Base-by-base conservation (phyloP, 352 stramenopile genomes). In the Pythium folliculosum region DNA sequence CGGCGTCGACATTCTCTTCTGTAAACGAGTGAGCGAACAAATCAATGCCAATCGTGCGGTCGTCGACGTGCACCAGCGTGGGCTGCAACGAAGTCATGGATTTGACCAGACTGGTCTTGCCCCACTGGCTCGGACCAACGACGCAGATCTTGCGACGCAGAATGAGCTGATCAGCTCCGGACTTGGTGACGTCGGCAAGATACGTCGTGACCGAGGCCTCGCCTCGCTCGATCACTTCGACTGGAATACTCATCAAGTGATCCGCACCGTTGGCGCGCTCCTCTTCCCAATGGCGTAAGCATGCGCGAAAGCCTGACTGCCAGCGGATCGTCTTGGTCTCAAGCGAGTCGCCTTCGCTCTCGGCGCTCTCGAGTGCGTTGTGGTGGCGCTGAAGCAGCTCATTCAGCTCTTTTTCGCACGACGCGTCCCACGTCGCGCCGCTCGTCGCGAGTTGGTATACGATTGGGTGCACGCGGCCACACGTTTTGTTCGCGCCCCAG, bases 51-150 rank as follows among this genome's bases (percentile, higher is more conserved):
- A 79, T 72, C 13, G 72, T 79, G 2, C 69, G 69, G 21, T 67
- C 35, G 32, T 72, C 62, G 16, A 67, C 57, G 4, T 48, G 17
- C 40, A 72, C 65, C 0, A 73, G 45, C 4, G 30, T 57, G 3
- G 63, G 32, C 25, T 50, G 32, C n/a, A 52, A 30, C 17, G 48
- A 62, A 16, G 38, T 72, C 17, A 80, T 60, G 12, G 60, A 76
- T 38, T 76, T 77, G 52, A 77, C 65, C 19, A 80, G 53, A 43
- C 73, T 80, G 0, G 70, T 80, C 53, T 77, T 80, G 2, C 73
- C 70, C 70, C 70, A 80, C 13, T 68, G 19, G 32, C 66, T 80
- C 4, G 70, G 70, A 8, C 73, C 73, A 10, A 77, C 63, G 10
- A 80, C 61, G 32, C 73, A 77, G 0, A 77, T 37, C 30, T 80